These are phyloP conservation scores for Penicillium dipodomyicola DNA, from an alignment of 495 filamentous ascomycete species.

Conservation along the genomic window DNA sequence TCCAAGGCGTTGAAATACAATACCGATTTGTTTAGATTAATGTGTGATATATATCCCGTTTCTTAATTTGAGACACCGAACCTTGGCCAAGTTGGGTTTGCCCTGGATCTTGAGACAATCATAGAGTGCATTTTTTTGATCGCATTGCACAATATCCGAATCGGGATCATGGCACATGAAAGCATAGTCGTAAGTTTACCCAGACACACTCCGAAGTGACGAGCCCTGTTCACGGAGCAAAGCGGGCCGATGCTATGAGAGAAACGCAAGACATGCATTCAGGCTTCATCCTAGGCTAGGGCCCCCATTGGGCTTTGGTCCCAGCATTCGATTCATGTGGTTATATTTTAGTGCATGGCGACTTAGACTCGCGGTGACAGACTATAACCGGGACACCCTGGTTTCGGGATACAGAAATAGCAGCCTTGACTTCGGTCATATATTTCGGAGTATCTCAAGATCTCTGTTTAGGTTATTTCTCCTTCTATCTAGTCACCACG, in stretches of 20 bases:
- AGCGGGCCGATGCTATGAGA: neutral
- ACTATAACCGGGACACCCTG: neutral
- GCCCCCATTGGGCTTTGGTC: neutral
- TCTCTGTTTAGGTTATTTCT: too few species aligned
- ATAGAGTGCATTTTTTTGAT: neutral
- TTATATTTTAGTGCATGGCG: neutral
- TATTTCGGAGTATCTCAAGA: too few species aligned
- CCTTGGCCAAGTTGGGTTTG: neutral
- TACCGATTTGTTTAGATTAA: neutral
- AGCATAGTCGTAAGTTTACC: neutral
- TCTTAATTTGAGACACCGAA: neutral
- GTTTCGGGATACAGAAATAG: neutral
- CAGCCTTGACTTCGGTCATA: too few species aligned
- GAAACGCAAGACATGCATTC: neutral
- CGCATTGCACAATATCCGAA: neutral
- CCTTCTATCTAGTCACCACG: too few species aligned
- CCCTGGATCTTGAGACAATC: neutral
- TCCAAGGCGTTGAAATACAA: neutral
- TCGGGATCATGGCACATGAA: neutral
- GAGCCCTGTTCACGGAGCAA: neutral
- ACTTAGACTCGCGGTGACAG: neutral
- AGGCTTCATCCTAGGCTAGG: neutral
- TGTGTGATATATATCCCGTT: neutral
- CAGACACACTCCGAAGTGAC: neutral
- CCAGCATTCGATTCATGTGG: neutral